These are phyloP conservation scores for Carallia brachiata DNA, from an alignment of 345 rosid genomes.

Conservation along the genomic window DNA sequence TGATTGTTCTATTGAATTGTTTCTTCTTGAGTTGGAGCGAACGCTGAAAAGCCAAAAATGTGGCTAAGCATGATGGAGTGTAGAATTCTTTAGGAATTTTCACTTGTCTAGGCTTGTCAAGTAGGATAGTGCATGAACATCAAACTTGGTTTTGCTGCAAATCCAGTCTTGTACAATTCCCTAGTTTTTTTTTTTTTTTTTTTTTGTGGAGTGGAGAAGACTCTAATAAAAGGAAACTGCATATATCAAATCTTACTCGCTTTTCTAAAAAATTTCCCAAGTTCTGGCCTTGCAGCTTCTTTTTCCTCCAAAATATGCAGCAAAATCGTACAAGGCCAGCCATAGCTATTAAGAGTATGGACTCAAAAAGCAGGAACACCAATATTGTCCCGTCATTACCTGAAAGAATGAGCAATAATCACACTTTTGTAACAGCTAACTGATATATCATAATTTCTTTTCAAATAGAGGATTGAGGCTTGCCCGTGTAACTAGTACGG, in stretches of 20 bases:
- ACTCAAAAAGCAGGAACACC: slow-evolving; percentile 65
- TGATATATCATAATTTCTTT: background rate
- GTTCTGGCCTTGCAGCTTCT: slow-evolving; percentile 59
- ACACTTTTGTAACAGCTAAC: background rate
- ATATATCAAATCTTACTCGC: slow-evolving; percentile 45
- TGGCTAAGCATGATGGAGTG: background rate
- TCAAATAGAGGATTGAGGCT: background rate
- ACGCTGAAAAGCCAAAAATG: slow-evolving; percentile 37
- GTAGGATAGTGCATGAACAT: too few relatives aligned
- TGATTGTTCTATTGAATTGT: slow-evolving; percentile 50
- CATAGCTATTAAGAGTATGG: slow-evolving; percentile 50
- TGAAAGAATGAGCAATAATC: slow-evolving; percentile 24
- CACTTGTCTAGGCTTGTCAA: too few relatives aligned
- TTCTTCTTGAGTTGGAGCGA: slow-evolving; percentile 68
- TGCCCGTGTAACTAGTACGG: slow-evolving; percentile 50
- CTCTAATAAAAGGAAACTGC: background rate
- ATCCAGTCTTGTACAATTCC: too few relatives aligned
- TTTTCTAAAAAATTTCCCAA: slow-evolving; percentile 66
- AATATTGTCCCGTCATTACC: slow-evolving; percentile 53
- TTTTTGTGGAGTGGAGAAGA: background rate
- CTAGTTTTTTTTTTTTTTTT: too few relatives aligned
- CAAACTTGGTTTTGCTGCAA: too few relatives aligned
- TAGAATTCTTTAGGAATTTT: background rate
- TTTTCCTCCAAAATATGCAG: slow-evolving; percentile 81
- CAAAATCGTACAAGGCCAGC: slow-evolving; percentile 68